Evolutionary conservation across 352 stramenopile species (phyloP), one percentile per base, ranked within the genome.

Genomic region (Phytopythium litorale): DNA sequence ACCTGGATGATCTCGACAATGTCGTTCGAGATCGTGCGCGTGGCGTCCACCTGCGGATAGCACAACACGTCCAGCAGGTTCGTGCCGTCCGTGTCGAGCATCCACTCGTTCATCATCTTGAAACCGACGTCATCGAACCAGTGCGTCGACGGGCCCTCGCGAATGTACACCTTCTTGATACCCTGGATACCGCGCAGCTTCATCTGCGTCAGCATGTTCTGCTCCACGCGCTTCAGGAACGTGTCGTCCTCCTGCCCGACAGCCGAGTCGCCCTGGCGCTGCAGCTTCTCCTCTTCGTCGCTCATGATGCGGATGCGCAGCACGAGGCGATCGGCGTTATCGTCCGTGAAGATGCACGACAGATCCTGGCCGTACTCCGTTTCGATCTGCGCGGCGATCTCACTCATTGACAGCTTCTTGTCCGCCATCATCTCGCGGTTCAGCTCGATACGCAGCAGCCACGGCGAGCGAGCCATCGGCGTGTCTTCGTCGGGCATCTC

Each of bases 1-100:
- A 99, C 94, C 56, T 95, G 87, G 68, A 99, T 99, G 49, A 99
- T 98, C 83, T 99, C 97, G 48, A 99, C 96, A 71, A 99, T 98
- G 69, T 99, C 96, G 76, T 99, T 99, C 35, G 93, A 98, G 67
- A 98, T 98, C n/a, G 97, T 99, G 46, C 96, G 86, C 12, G 91
- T 97, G 3, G 89, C 82, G 72, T 99, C 98, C 12, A 99, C 96
- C 67, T 98, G 95, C 30, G 97, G 93, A 70, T 98, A 94, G 55
- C 91, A 97, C 64, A 99, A 88, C 13, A 99, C 96, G 71, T 97
- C 97, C 67, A 99, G 89, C 45, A 99, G 81, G 72, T 99, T 99
- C 48, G 96, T 98, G 40, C 98, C 98, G 79, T 99, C 97, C 40
- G 97, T 99, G 79, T 99, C 97, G 13, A 99, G 82, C 60, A 99